A percentile compares a stretch with the other conserved stretches of the same genome.
Conservation (phyloP, 2,329 filamentous ascomycete genomes). For the Zymoseptoria crescenta region DNA sequence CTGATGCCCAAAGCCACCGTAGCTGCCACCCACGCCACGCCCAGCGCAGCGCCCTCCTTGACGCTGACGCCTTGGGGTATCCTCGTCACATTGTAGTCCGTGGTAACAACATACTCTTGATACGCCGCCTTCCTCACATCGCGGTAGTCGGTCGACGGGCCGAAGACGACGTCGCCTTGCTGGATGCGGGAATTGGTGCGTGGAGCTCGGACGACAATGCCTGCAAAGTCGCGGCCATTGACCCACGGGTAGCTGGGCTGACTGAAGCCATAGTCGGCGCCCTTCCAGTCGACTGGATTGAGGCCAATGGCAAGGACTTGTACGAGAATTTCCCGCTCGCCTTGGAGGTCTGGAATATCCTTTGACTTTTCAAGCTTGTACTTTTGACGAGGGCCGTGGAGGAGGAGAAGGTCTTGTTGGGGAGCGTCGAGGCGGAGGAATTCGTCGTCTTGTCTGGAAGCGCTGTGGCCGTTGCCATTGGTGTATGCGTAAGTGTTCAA, state of each 20-base stretch:
- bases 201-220: slow-evolving; percentile 49
- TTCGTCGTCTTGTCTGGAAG: slow-evolving; percentile 17
- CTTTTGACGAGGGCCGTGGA: slow-evolving; percentile 30
- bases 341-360: slow-evolving; percentile 25
- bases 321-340: slow-evolving; percentile 52
- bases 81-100: slow-evolving; percentile 56
- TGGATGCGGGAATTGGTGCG: slow-evolving; percentile 43
- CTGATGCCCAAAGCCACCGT: slow-evolving; percentile 60
- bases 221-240: slow-evolving; percentile 62
- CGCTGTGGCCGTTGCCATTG: slow-evolving; percentile 10
- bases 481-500: slow-evolving; percentile 6
- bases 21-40: slow-evolving; percentile 65
- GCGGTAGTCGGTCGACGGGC: slow-evolving; percentile 67
- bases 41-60: slow-evolving; percentile 54
- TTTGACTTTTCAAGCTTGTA: slow-evolving; percentile 26
- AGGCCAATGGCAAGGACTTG: slow-evolving; percentile 57
- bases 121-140: slow-evolving; percentile 65
- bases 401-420: slow-evolving; percentile 29
- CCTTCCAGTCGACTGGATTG: slow-evolving; percentile 71
- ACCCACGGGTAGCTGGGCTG: slow-evolving; percentile 62
- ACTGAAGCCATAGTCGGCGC: slow-evolving; percentile 61
- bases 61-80: slow-evolving; percentile 49
- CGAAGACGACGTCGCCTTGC: slow-evolving; percentile 50
- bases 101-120: slow-evolving; percentile 60
- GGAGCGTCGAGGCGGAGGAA: slow-evolving; percentile 26